Conservation (phyloP, 1,284 basidiomycete species). For the Ustilago cynodontis region DNA sequence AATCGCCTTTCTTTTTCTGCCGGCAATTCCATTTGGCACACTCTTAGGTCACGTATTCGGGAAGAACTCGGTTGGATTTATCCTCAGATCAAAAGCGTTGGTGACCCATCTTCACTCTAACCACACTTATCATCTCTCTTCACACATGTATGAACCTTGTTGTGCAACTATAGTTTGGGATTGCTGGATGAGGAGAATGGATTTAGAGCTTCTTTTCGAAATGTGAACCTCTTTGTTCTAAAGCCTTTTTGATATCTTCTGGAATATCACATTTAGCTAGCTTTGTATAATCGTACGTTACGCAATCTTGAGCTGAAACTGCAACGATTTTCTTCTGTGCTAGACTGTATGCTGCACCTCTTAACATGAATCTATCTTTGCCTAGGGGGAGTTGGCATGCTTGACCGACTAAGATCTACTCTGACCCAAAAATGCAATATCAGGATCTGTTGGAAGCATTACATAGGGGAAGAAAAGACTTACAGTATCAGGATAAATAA, state of each 20-base stretch:
- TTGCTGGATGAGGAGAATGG: too few relatives aligned
- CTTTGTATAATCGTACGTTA: slow-evolving; percentile 59
- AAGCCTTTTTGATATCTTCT: slow-evolving; percentile 27
- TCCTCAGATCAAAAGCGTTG: slow-evolving; percentile 24
- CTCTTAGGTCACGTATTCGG: slow-evolving; percentile 14
- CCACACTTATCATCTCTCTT: too few relatives aligned
- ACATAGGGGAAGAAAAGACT: slow-evolving; percentile 5
- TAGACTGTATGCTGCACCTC: slow-evolving; percentile 49
- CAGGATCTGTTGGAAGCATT: too few relatives aligned
- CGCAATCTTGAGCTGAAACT: slow-evolving; percentile 51
- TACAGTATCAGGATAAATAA: slow-evolving; percentile 57
- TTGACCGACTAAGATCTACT: slow-evolving; percentile 53
- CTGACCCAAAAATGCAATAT: too few relatives aligned
- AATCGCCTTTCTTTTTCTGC: not conserved
- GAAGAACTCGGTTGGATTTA: slow-evolving; percentile 51
- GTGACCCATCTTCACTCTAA: slow-evolving; percentile 7
- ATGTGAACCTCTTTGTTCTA: slow-evolving; percentile 27
- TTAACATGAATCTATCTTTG: slow-evolving; percentile 49
- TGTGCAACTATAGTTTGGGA: too few relatives aligned
- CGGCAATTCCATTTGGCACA: slow-evolving; percentile 41
- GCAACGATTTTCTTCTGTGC: slow-evolving; percentile 55
- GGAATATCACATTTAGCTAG: slow-evolving; percentile 59
- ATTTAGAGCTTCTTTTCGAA: slow-evolving; percentile 43
- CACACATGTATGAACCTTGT: too few relatives aligned
- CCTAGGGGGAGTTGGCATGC: slow-evolving; percentile 48